Conservation (phyloP, 352 stramenopile species). For the Phytopythium kandeliae region DNA sequence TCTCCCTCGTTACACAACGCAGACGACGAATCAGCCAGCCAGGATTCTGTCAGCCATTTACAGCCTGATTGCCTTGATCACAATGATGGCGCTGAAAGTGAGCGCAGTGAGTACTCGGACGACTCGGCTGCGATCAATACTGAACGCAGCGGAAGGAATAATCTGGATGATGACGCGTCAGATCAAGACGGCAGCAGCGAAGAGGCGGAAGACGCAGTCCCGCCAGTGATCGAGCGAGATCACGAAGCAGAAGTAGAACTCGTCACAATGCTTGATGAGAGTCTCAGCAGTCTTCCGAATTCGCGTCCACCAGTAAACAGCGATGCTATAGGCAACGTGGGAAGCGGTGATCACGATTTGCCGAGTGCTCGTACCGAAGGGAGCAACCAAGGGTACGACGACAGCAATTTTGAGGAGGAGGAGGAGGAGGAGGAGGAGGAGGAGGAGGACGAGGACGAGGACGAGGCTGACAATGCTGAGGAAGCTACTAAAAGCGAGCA, state of each 20-base stretch:
- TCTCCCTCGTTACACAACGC: background rate
- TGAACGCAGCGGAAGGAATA: background rate
- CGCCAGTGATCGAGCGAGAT: background rate
- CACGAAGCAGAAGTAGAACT: conserved; percentile 25
- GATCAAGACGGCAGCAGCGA: background rate
- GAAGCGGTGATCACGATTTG: background rate
- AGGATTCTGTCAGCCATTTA: background rate
- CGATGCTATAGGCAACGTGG: background rate
- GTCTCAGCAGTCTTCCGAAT: conserved; percentile 21
- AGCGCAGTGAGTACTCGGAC: background rate
- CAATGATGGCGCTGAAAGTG: background rate
- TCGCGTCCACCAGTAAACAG: background rate
- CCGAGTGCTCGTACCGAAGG: conserved; percentile 2
- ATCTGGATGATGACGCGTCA: background rate
- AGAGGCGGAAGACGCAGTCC: background rate
- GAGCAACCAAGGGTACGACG: conserved; percentile 10
- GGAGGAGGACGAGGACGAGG: background rate
- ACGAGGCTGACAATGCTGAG: background rate
- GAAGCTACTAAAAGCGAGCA: background rate
- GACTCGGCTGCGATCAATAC: background rate
- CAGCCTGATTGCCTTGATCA: background rate
- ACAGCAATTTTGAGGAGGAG: conserved; percentile 14
- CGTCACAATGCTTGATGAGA: conserved; percentile 57
- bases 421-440: conserved; percentile 2
- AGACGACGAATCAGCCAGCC: background rate